Conservation (phyloP, 768 basidiomycete genomes). For the Candolleomyces aberdarensis region DNA sequence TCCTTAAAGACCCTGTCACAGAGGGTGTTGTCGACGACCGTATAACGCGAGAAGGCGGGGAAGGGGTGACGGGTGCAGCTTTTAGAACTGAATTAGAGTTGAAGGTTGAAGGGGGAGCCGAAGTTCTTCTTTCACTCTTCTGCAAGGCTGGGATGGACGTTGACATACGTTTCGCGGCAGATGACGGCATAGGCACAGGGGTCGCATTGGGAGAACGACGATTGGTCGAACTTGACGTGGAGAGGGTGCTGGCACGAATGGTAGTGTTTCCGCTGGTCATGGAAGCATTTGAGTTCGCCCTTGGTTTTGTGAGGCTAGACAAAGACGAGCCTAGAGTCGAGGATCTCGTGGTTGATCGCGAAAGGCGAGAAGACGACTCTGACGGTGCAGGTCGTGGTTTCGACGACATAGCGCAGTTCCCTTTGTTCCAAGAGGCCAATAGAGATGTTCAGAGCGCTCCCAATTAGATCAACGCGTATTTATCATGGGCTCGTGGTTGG, state of each 20-base stretch:
- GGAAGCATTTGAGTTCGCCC: conserved; percentile 50
- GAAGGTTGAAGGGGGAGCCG: conserved; percentile 32
- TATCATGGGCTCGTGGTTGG: not conserved
- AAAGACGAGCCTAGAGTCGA: conserved; percentile 32
- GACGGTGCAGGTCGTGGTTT: conserved; percentile 38
- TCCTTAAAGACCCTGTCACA: conserved; percentile 21
- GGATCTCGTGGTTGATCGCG: conserved; percentile 41
- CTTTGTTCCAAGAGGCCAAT: not conserved
- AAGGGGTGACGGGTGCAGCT: conserved; percentile 21
- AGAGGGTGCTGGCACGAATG: conserved; percentile 33
- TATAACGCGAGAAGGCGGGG: conserved; percentile 19
- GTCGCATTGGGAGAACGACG: conserved; percentile 50
- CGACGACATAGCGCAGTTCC: conserved; percentile 18
- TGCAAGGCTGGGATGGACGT: conserved; percentile 30
- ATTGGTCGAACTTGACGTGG: conserved; percentile 12
- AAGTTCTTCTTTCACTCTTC: conserved; percentile 26
- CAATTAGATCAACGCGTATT: not conserved
- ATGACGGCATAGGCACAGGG: conserved; percentile 36
- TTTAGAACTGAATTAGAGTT: conserved; percentile 10
- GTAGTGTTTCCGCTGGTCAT: conserved; percentile 49
- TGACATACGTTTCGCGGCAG: conserved; percentile 33
- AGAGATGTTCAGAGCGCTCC: not conserved
- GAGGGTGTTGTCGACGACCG: conserved; percentile 15
- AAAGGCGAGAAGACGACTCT: conserved; percentile 52
- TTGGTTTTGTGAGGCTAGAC: conserved; percentile 44